Evolutionary conservation across 768 basidiomycete genomes (phyloP).

Genomic region (Hirschioporus abietinus): DNA sequence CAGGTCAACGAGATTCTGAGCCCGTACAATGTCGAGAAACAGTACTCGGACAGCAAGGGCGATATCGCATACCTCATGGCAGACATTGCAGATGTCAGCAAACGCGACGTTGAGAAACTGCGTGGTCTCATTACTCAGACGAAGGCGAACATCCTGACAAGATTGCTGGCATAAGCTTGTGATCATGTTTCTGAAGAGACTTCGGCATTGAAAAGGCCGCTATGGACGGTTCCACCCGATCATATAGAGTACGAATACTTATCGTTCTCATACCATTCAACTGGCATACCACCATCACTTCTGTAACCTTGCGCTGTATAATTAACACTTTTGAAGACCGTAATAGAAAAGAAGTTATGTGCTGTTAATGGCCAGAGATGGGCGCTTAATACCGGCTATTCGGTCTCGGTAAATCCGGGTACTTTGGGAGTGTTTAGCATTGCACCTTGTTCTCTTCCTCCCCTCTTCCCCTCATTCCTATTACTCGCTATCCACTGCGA

Average conservation of each 20-base stretch:
- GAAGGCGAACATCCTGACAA: conserved; percentile 83
- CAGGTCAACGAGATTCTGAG: conserved; percentile 92
- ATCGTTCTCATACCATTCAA: conserved; percentile 40
- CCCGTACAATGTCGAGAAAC: conserved; percentile 98
- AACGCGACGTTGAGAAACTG: conserved; percentile 69
- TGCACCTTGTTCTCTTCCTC: not conserved
- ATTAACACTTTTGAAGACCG: not conserved
- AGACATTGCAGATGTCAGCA: conserved; percentile 89
- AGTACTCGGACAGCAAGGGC: conserved; percentile 96
- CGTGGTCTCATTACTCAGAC: conserved; percentile 75
- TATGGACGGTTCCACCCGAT: conserved; percentile 29
- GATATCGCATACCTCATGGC: conserved; percentile 95
- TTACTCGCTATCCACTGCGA: not conserved
- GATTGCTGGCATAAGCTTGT: conserved; percentile 55
- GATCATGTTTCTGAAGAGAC: conserved; percentile 1
- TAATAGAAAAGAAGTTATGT: not conserved
- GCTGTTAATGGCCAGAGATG: not conserved
- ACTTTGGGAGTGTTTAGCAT: conserved; percentile 1
- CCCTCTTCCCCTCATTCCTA: not conserved
- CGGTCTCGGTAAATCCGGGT: not conserved
- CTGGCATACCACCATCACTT: conserved; percentile 26
- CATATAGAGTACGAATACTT: conserved; percentile 15
- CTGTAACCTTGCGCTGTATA: not conserved
- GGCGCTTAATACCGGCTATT: not conserved
- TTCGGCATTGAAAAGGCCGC: conserved; percentile 21